Conservation (phyloP, 768 basidiomycete genomes). For the Omphalotus guepiniiformis region DNA sequence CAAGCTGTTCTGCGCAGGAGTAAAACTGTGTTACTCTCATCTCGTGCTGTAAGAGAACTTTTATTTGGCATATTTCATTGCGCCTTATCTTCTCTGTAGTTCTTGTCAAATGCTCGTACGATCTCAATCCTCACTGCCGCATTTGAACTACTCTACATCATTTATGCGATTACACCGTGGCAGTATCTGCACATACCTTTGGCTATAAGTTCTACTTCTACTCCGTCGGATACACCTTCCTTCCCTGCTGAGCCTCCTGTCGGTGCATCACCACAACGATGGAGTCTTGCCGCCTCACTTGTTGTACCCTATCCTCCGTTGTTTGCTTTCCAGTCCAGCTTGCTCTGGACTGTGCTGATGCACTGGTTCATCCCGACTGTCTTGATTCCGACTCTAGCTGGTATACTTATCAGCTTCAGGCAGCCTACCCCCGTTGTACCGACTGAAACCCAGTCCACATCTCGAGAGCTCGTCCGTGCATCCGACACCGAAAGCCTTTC, state of each 20-base stretch:
- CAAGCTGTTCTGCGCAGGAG: conserved; percentile 31
- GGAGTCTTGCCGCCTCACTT: conserved; percentile 12
- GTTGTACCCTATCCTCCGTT: conserved; percentile 46
- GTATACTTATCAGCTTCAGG: conserved; percentile 60
- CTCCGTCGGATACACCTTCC: neutral
- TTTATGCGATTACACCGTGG: conserved; percentile 54
- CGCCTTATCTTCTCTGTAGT: conserved; percentile 28
- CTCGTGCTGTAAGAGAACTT: conserved; percentile 31
- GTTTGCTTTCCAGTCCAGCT: conserved; percentile 36
- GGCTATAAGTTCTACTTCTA: neutral
- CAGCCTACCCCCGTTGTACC: conserved; percentile 27
- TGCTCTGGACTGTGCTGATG: conserved; percentile 50
- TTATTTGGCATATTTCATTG: conserved; percentile 1
- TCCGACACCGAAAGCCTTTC: conserved; percentile 11
- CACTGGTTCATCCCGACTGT: conserved; percentile 65
- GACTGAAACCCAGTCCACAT: neutral
- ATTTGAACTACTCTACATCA: conserved; percentile 50
- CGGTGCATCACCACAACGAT: conserved; percentile 10
- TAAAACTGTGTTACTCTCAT: conserved; percentile 29
- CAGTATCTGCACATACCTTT: conserved; percentile 34
- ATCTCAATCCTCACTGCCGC: conserved; percentile 54
- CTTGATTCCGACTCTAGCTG: conserved; percentile 52
- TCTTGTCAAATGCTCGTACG: conserved; percentile 61
- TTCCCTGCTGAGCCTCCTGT: neutral
- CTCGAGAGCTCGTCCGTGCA: conserved; percentile 9